Evolutionary conservation across 768 basidiomycete genomes (phyloP).

Genomic region (Lentinula sp.): DNA sequence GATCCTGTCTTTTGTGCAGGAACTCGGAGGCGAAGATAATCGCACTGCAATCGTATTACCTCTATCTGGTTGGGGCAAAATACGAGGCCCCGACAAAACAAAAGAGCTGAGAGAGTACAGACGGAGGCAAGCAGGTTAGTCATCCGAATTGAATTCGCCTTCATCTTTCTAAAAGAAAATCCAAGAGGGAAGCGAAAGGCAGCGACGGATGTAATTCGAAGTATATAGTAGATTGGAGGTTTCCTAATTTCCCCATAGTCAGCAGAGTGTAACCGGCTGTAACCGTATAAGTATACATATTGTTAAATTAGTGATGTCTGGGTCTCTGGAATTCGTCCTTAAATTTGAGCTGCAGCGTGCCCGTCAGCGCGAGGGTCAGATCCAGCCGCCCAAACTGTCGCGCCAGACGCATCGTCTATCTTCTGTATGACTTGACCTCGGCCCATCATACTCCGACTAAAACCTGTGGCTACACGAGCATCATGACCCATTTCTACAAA

Average conservation of each 20-base stretch:
- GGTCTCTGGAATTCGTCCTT: slow-evolving; percentile 7
- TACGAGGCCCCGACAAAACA: slow-evolving; percentile 76
- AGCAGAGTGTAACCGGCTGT: background rate
- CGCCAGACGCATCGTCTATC: slow-evolving; percentile 56
- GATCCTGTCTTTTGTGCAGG: slow-evolving; percentile 83
- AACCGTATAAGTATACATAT: slow-evolving; percentile 4
- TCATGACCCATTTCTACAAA: slow-evolving; percentile 83
- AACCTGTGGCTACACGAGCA: slow-evolving; percentile 56
- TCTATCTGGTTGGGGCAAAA: slow-evolving; percentile 85
- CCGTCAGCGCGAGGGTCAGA: slow-evolving; percentile 88
- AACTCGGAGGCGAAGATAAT: slow-evolving; percentile 86
- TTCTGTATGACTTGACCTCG: slow-evolving; percentile 90
- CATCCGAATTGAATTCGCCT: background rate
- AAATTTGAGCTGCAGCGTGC: slow-evolving; percentile 83
- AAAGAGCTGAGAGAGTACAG: slow-evolving; percentile 80
- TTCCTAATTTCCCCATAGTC: background rate
- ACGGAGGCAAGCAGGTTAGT: slow-evolving; percentile 43
- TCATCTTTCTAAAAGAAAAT: background rate
- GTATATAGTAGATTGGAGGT: background rate
- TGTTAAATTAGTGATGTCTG: background rate
- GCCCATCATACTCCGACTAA: slow-evolving; percentile 62
- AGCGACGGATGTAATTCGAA: slow-evolving; percentile 50
- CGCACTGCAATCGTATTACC: slow-evolving; percentile 89
- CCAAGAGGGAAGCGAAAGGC: slow-evolving; percentile 60
- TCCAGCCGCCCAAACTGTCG: slow-evolving; percentile 90